Evolutionary conservation across 371 early-diverging fungal genomes (phyloP).

Genomic region (Sporodiniella umbellata): DNA sequence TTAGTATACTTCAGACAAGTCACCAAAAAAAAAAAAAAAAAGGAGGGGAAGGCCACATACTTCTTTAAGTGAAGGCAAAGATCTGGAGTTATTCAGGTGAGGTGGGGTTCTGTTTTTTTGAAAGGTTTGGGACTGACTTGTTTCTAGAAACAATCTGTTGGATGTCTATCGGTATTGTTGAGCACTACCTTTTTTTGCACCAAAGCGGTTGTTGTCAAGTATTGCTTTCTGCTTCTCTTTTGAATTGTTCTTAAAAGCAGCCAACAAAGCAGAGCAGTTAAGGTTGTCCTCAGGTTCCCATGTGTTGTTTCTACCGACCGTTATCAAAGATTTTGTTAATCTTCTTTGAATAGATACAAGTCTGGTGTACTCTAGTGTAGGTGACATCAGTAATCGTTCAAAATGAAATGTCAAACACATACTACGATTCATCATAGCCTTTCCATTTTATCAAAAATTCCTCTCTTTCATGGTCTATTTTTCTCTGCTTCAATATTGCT

Average conservation of each 20-base stretch:
- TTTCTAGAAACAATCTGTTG: no score
- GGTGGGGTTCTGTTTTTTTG: no score
- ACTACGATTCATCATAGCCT: constrained; percentile 17
- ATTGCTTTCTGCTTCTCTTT: neutral
- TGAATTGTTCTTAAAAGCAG: constrained; percentile 2
- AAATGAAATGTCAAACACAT: neutral
- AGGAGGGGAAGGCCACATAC: no score
- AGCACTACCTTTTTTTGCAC: neutral
- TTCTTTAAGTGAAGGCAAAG: no score
- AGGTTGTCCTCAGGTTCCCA: constrained; percentile 27
- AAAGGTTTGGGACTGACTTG: no score
- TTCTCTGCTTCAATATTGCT: constrained; percentile 6
- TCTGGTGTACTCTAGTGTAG: neutral
- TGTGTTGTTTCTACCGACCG: constrained; percentile 12
- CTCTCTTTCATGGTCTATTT: neutral
- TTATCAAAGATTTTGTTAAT: neutral
- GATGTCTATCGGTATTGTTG: no score
- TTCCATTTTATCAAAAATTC: constrained; percentile 25
- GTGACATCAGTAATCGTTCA: neutral
- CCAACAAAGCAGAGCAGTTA: constrained; percentile 6
- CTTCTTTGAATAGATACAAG: neutral
- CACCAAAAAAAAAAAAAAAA: no score
- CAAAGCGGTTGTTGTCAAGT: no score
- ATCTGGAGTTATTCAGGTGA: no score
- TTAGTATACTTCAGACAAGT: no score